Conservation (phyloP, 169 alveolate species). For the Plasmodium malariae region DNA sequence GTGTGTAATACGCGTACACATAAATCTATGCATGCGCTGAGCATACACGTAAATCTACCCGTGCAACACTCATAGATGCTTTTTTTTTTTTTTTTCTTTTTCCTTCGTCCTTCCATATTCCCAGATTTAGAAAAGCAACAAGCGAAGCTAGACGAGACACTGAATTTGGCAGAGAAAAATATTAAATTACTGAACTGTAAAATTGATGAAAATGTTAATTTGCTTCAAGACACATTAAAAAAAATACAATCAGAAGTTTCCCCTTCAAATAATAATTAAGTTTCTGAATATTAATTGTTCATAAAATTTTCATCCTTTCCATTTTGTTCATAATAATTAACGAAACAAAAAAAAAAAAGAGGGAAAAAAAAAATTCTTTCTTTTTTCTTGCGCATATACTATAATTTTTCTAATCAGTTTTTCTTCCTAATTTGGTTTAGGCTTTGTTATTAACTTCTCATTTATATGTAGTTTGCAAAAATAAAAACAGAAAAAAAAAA, state of each 20-base stretch:
- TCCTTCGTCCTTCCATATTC: neutral
- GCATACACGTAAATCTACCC: neutral
- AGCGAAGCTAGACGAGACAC: conserved; percentile 32
- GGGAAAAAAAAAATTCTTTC: too few species aligned
- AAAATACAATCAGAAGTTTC: conserved; percentile 23
- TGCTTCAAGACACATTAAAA: conserved; percentile 46
- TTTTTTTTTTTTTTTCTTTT: neutral
- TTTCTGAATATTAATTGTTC: too few species aligned
- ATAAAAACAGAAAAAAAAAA: too few species aligned
- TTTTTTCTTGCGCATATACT: too few species aligned
- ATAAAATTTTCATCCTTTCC: too few species aligned
- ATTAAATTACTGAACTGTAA: conserved; percentile 34
- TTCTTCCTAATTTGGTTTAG: too few species aligned
- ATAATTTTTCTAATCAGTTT: too few species aligned
- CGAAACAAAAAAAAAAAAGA: too few species aligned
- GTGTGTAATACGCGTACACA: neutral
- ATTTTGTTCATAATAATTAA: too few species aligned
- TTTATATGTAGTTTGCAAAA: too few species aligned
- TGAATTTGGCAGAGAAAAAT: conserved; percentile 39
- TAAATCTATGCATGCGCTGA: neutral
- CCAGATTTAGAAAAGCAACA: conserved; percentile 74
- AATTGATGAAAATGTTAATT: conserved; percentile 45
- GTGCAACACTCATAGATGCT: neutral
- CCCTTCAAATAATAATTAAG: neutral
- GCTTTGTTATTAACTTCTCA: too few species aligned